Evolutionary conservation across 2,329 filamentous ascomycete species (phyloP).

Genomic region (Aspergillus sp.): DNA sequence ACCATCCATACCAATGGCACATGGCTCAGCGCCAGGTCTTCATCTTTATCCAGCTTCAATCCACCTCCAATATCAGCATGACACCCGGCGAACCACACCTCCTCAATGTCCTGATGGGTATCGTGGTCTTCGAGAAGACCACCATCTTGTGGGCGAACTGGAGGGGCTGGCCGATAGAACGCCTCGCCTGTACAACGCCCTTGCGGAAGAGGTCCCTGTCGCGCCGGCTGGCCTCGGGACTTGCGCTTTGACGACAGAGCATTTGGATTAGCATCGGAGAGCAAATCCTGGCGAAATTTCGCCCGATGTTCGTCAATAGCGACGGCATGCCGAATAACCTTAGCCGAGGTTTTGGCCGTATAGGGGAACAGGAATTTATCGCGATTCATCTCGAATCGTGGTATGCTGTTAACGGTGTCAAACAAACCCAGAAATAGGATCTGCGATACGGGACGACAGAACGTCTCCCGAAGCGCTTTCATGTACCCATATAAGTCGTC

Average conservation of each 20-base stretch:
- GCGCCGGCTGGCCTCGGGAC: not conserved
- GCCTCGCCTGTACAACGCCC: slow-evolving; percentile 5
- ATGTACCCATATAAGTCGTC: not conserved
- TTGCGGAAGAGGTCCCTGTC: not conserved
- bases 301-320: slow-evolving; percentile 52
- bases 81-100: slow-evolving; percentile 68
- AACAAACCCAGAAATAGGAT: slow-evolving; percentile 1
- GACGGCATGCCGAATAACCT: slow-evolving; percentile 51
- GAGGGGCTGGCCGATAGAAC: slow-evolving; percentile 5
- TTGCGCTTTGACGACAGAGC: slow-evolving; percentile 19
- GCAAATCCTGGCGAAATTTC: slow-evolving; percentile 51
- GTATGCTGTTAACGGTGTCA: slow-evolving; percentile 26
- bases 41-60: slow-evolving; percentile 55
- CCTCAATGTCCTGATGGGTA: slow-evolving; percentile 58
- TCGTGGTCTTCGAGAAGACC: not conserved
- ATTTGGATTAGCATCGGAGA: slow-evolving; percentile 38
- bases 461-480: slow-evolving; percentile 2
- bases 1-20: slow-evolving; percentile 68
- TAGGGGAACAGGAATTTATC: slow-evolving; percentile 53
- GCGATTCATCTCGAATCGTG: not conserved
- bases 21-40: slow-evolving; percentile 58
- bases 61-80: slow-evolving; percentile 75
- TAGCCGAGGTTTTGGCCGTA: slow-evolving; percentile 24
- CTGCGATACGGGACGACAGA: not conserved
- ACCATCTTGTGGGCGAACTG: not conserved